Evolutionary conservation across 352 stramenopile species (phyloP).

Genomic region (Elongisporangium prolatum): DNA sequence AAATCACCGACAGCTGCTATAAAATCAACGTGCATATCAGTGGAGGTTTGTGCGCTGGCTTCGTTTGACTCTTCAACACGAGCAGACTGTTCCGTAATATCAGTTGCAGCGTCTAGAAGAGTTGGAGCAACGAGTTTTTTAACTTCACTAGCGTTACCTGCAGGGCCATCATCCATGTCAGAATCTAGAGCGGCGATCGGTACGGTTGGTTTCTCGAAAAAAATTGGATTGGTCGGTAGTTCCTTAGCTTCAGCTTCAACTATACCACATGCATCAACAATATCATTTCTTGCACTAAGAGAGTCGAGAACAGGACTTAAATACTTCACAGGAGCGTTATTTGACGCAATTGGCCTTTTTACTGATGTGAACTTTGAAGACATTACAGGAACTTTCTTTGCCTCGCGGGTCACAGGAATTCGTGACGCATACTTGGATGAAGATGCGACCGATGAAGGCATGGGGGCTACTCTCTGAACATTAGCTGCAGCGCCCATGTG

Average conservation of each 20-base stretch:
- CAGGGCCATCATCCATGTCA: neutral
- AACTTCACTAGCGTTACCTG: neutral
- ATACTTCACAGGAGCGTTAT: neutral
- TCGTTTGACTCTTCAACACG: neutral
- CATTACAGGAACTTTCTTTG: neutral
- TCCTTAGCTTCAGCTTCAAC: conserved; percentile 3
- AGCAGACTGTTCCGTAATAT: neutral
- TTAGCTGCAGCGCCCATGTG: neutral
- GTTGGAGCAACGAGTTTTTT: neutral
- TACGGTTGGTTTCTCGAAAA: neutral
- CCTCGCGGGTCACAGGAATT: neutral
- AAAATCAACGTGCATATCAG: neutral
- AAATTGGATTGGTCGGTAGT: neutral
- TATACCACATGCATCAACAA: conserved; percentile 2
- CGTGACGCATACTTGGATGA: neutral
- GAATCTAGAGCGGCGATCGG: neutral
- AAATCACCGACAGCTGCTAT: neutral
- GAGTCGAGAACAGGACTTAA: neutral
- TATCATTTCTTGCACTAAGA: conserved; percentile 2
- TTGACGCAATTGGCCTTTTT: neutral
- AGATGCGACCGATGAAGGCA: neutral
- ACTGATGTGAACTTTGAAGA: neutral
- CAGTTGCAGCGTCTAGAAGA: neutral
- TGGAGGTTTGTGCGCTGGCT: neutral
- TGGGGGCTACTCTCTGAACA: neutral